phyloP scores from a whole-genome alignment of 257 asterid species.

The Solanum phureja region DNA sequence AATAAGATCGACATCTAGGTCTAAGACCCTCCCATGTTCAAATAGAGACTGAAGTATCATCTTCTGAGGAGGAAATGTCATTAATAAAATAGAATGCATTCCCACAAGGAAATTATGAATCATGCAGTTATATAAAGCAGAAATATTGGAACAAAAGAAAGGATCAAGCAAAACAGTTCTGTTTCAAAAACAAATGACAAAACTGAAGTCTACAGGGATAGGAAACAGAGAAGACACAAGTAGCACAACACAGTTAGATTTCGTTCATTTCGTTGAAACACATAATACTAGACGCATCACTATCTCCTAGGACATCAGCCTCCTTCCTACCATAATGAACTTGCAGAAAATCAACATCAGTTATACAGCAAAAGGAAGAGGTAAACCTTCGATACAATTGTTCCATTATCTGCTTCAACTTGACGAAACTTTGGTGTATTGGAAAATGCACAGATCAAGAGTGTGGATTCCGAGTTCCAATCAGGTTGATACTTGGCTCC shows the following conservation, averaged over 20 bases:
- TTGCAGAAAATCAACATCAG: neutral
- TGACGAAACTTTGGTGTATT: slow-evolving; percentile 90
- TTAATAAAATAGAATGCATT: neutral
- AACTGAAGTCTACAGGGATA: neutral
- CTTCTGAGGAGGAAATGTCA: neutral
- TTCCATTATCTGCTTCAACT: slow-evolving; percentile 82
- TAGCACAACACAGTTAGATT: neutral
- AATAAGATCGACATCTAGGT: neutral
- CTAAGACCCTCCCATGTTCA: neutral
- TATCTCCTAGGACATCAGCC: neutral
- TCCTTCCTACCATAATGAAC: neutral
- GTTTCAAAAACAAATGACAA: neutral
- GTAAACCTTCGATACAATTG: slow-evolving; percentile 72
- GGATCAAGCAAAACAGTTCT: neutral
- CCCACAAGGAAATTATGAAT: neutral
- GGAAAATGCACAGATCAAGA: slow-evolving; percentile 71
- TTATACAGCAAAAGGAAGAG: neutral
- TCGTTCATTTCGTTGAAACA: neutral
- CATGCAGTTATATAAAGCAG: neutral
- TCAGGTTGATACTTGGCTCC: slow-evolving; percentile 91
- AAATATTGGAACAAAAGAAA: neutral
- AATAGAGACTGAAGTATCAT: neutral
- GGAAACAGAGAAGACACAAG: neutral
- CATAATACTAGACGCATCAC: neutral
- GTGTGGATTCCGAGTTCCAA: slow-evolving; percentile 78